Evolutionary conservation across 345 rosid genomes (phyloP), one percentile per base, ranked within the genome.

Genomic region (Kandelia obovata): DNA sequence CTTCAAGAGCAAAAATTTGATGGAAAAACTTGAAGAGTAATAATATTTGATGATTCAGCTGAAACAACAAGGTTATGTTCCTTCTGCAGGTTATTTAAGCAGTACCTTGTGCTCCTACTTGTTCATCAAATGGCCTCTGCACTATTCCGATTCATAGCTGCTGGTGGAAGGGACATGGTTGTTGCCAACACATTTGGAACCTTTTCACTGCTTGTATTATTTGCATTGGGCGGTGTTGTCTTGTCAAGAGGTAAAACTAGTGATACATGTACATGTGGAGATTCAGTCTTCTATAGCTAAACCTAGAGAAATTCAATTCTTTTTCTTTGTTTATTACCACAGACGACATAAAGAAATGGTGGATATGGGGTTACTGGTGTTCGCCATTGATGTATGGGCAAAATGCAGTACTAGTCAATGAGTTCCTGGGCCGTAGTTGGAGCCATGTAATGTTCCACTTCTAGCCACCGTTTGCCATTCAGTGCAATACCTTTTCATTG

Each of bases 301-400:
- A 52, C 23, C n/a, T 62, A 20, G 13, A 10, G 16, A 52, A 31
- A 8, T 21, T 2, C 11, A 7, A 32, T 32, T 30, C 32, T 64
- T 8, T 8, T 71, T 71, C 39, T 26, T 56, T 28, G 20, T 49
- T 53, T 43, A 73, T 66, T 55, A 25, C 43, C 17, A 20, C 68
- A 91, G 97, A 89, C 5, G 67, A 85, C 49, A 73, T 92, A 5
- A 89, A 89, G 73, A 86, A 83, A 66, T 89, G 96, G 97, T 88
- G 96, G 97, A 81, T 81, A 19, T 89, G 97, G 96, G 92, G 84
- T 46, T 92, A 84, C 67, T 92, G 96, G 96, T 52, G 60, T 69
- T 89, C 96, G 5, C 92, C 97, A 6, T 53, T 92, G 52, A 89
- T 86, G 96, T 92, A 92, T 62, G 92, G 82, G 39, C 96, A 92